phyloP scores from a whole-genome alignment of 2,329 filamentous ascomycete species.

The Microcyclospora tardicrescens region DNA sequence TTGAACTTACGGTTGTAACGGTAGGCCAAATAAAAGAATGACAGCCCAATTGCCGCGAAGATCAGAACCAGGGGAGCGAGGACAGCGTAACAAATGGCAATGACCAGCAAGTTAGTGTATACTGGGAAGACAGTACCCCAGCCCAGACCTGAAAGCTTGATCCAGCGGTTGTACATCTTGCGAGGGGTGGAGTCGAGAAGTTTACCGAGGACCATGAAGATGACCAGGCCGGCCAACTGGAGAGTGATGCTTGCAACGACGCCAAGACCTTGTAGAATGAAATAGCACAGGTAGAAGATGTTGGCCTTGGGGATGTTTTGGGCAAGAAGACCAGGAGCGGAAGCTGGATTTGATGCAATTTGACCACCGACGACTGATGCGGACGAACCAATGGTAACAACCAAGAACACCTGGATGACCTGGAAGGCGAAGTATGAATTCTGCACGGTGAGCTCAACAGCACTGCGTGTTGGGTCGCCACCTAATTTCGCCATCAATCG shows the following conservation, averaged over 20 bases:
- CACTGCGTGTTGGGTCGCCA: conserved; percentile 66
- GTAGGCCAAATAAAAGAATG: conserved; percentile 74
- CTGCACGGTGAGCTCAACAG: conserved; percentile 78
- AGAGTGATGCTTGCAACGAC: conserved; percentile 63
- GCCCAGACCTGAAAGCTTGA: conserved; percentile 55
- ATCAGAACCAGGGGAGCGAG: conserved; percentile 76
- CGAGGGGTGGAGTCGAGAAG: conserved; percentile 66
- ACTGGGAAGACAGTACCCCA: conserved; percentile 78
- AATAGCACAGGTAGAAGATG: conserved; percentile 93
- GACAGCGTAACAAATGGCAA: conserved; percentile 71
- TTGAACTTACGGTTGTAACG: conserved; percentile 52
- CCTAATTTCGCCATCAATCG: conserved; percentile 65
- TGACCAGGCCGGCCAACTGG: conserved; percentile 58
- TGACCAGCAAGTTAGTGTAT: conserved; percentile 61
- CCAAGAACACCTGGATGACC: conserved; percentile 81
- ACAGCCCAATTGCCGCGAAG: conserved; percentile 68
- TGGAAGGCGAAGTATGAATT: conserved; percentile 87
- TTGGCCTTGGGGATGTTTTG: conserved; percentile 58
- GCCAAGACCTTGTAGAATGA: conserved; percentile 78
- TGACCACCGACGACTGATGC: conserved; percentile 60
- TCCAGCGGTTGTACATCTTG: conserved; percentile 68
- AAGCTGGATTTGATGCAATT: conserved; percentile 44
- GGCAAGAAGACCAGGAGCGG: conserved; percentile 18
- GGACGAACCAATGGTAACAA: conserved; percentile 70
- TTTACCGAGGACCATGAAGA: conserved; percentile 63